Evolutionary conservation across 1,139 yeast genomes (phyloP).

Genomic region (Debaryomyces udenii): DNA sequence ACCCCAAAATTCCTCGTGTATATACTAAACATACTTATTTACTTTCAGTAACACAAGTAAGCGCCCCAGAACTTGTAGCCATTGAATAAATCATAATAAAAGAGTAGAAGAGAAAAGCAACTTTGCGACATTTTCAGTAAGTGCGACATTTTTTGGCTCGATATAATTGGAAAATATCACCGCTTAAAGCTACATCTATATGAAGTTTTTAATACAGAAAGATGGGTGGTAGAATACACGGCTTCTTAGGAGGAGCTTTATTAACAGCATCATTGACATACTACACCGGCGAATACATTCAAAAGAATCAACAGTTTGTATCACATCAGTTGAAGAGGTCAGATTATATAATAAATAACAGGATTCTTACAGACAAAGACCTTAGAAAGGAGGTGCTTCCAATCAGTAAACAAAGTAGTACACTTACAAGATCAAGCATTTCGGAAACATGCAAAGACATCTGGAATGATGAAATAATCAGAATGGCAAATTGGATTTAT

Average conservation of each 20-base stretch:
- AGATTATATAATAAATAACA: slow-evolving; percentile 50
- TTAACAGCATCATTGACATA: slow-evolving; percentile 68
- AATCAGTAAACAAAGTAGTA: slow-evolving; percentile 38
- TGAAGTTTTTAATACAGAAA: neutral
- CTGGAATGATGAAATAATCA: slow-evolving; percentile 79
- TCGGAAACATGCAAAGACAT: slow-evolving; percentile 73
- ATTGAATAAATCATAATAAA: neutral
- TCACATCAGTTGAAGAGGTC: slow-evolving; percentile 53
- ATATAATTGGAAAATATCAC: slow-evolving; percentile 7
- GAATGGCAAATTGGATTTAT: slow-evolving; percentile 67
- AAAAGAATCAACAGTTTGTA: slow-evolving; percentile 49
- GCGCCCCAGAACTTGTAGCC: no score
- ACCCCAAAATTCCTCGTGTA: neutral
- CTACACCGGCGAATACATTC: slow-evolving; percentile 62
- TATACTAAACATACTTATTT: slow-evolving; percentile 5
- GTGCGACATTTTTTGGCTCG: slow-evolving; percentile 7
- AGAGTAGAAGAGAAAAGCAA: slow-evolving; percentile 1
- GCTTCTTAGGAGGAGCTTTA: slow-evolving; percentile 69
- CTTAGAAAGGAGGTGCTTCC: slow-evolving; percentile 41
- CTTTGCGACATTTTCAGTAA: slow-evolving; percentile 6
- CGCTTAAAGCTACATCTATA: no score
- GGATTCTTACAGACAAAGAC: slow-evolving; percentile 46
- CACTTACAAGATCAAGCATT: slow-evolving; percentile 30
- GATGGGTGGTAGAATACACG: slow-evolving; percentile 71
- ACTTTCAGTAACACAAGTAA: slow-evolving; percentile 1